phyloP scores from a whole-genome alignment of 495 filamentous ascomycete species.

The Rostrohypoxylon terebratum region DNA sequence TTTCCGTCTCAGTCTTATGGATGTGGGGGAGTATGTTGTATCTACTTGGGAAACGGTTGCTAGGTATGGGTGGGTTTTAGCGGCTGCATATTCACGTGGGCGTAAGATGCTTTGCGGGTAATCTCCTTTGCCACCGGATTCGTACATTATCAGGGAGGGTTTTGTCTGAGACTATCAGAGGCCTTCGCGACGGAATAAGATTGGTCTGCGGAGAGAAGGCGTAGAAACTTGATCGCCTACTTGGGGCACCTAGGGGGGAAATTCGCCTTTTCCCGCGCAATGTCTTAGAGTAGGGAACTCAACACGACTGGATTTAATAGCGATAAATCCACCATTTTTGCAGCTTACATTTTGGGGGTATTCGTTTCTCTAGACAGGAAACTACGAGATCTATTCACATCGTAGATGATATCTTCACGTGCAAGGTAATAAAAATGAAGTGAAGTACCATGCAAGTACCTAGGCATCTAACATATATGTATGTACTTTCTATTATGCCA shows the following conservation, averaged over 20 bases:
- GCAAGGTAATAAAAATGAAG: neutral
- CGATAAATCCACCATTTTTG: neutral
- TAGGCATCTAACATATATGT: too few species aligned
- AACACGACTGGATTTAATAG: slow-evolving; percentile 10
- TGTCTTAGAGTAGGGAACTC: slow-evolving; percentile 23
- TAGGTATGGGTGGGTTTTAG: neutral
- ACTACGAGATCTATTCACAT: neutral
- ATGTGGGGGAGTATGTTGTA: neutral
- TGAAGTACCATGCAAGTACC: too few species aligned
- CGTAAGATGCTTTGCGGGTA: slow-evolving; percentile 22
- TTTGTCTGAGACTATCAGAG: slow-evolving; percentile 1
- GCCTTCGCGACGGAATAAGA: slow-evolving; percentile 26
- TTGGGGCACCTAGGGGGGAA: neutral
- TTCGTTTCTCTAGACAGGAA: neutral
- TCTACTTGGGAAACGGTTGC: neutral
- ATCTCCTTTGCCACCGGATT: slow-evolving; percentile 11
- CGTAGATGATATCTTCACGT: neutral
- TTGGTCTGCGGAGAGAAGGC: slow-evolving; percentile 15
- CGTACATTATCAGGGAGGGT: neutral
- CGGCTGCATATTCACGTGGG: slow-evolving; percentile 21
- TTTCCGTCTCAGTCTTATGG: neutral
- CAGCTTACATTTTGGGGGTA: neutral
- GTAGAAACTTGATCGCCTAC: slow-evolving; percentile 1
- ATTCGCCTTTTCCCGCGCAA: neutral
- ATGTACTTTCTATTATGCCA: neutral